phyloP scores from a whole-genome alignment of 768 basidiomycete genomes.

The Pholiota microspora region DNA sequence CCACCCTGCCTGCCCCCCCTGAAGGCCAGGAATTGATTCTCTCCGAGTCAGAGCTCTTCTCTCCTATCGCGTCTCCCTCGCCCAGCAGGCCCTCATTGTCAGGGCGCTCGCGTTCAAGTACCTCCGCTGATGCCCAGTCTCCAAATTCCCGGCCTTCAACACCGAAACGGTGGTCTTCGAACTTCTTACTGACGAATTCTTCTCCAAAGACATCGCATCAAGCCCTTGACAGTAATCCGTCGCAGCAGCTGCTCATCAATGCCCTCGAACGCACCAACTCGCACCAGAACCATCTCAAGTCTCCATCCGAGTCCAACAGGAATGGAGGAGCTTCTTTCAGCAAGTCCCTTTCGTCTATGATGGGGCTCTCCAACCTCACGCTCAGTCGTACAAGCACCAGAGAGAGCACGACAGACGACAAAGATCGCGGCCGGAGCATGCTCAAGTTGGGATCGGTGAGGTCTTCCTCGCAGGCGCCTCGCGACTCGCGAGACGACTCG shows the following conservation, averaged over 20 bases:
- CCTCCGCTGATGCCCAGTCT: constrained; percentile 24
- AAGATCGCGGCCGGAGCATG: constrained; percentile 54
- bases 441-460: constrained; percentile 43
- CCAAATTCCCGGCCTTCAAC: constrained; percentile 27
- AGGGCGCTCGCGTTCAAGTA: constrained; percentile 14
- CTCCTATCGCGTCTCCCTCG: constrained; percentile 16
- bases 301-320: constrained; percentile 31
- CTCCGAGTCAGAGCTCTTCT: constrained; percentile 10
- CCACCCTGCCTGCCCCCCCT: constrained; percentile 23
- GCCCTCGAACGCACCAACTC: constrained; percentile 48
- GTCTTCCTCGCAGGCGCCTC: constrained; percentile 47
- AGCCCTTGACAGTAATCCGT: constrained; percentile 47
- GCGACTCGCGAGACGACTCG: constrained; percentile 32
- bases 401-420: constrained; percentile 40
- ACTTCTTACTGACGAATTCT: constrained; percentile 29
- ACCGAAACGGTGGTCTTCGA: constrained; percentile 33
- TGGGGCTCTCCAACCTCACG: constrained; percentile 65
- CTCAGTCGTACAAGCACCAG: constrained; percentile 53
- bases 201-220: constrained; percentile 29
- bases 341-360: constrained; percentile 68
- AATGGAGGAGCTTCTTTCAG: constrained; percentile 49
- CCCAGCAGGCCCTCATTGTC: constrained; percentile 9
- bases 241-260: constrained; percentile 42
- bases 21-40: constrained; percentile 27
- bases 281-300: constrained; percentile 25